Conservation (phyloP, 2,329 filamentous ascomycete genomes). For the Bertia moriformis region DNA sequence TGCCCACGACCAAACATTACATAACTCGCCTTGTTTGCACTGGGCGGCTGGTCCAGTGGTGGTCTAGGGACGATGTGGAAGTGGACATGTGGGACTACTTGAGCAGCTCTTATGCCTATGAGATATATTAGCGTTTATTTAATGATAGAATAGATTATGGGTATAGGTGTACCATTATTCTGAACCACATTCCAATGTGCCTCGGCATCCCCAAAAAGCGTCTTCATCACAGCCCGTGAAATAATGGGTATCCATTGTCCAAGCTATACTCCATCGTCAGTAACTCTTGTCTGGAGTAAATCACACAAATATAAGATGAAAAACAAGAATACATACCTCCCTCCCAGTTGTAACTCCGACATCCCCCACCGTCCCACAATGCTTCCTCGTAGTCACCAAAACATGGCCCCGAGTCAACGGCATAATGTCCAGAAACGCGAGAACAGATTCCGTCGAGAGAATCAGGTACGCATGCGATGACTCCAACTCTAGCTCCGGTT, state of each 20-base stretch:
- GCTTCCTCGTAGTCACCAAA: neutral
- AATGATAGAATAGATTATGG: no score
- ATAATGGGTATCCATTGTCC: neutral
- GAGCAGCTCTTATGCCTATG: neutral
- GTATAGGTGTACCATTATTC: slow-evolving; percentile 1
- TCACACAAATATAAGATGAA: neutral
- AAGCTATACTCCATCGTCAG: neutral
- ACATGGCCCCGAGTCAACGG: slow-evolving; percentile 1
- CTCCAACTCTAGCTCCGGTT: no score
- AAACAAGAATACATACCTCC: neutral
- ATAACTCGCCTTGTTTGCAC: neutral
- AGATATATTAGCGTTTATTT: no score
- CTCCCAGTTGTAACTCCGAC: neutral
- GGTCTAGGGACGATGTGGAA: neutral
- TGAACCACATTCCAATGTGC: slow-evolving; percentile 1
- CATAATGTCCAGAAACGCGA: slow-evolving; percentile 1
- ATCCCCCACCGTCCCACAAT: neutral
- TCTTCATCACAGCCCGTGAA: neutral
- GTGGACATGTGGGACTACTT: neutral
- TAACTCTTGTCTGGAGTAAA: neutral
- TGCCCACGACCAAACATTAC: neutral
- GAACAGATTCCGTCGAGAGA: neutral
- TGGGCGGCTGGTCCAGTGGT: neutral
- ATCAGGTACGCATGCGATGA: neutral
- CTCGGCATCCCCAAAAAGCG: neutral